These are phyloP conservation scores for Rhizopus stolonifer DNA, from an alignment of 371 early-diverging fungal genomes.

Conservation along the genomic window DNA sequence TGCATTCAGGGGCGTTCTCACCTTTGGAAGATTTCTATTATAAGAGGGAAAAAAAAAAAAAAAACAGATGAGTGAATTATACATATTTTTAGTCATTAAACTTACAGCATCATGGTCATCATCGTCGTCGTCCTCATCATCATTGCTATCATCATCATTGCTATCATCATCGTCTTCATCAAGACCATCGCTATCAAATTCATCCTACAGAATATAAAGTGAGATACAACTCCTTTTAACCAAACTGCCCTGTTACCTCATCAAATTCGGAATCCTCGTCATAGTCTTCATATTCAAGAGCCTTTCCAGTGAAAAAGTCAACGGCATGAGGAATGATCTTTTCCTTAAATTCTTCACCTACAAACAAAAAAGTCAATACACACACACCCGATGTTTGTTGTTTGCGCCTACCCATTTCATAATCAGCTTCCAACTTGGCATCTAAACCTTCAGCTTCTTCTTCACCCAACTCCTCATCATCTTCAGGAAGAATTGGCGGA, in stretches of 20 bases:
- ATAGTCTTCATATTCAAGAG: conserved; percentile 79
- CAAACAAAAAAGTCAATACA: conserved; percentile 18
- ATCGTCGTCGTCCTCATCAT: conserved; percentile 54
- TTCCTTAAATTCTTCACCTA: conserved; percentile 89
- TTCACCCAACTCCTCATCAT: conserved; percentile 69
- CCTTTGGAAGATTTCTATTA: conserved; percentile 35
- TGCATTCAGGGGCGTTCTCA: conserved; percentile 62
- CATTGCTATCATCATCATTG: conserved; percentile 40
- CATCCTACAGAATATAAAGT: conserved; percentile 30
- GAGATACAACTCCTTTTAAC: not conserved
- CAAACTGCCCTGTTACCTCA: conserved; percentile 37
- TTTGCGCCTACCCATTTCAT: conserved; percentile 77
- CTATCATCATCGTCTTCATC: conserved; percentile 51
- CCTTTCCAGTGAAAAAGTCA: conserved; percentile 98
- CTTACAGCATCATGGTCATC: not conserved
- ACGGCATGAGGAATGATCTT: conserved; percentile 93
- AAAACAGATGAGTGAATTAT: conserved; percentile 1
- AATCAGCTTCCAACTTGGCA: conserved; percentile 86
- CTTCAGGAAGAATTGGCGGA: conserved; percentile 75
- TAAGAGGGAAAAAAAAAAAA: not conserved
- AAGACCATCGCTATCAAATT: conserved; percentile 56
- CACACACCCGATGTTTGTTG: conserved; percentile 32
- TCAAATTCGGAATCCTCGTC: conserved; percentile 71
- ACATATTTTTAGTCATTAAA: not conserved
- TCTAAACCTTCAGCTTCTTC: conserved; percentile 75